phyloP scores from a whole-genome alignment of 1,284 basidiomycete species.

The Rhizoctonia solani region DNA sequence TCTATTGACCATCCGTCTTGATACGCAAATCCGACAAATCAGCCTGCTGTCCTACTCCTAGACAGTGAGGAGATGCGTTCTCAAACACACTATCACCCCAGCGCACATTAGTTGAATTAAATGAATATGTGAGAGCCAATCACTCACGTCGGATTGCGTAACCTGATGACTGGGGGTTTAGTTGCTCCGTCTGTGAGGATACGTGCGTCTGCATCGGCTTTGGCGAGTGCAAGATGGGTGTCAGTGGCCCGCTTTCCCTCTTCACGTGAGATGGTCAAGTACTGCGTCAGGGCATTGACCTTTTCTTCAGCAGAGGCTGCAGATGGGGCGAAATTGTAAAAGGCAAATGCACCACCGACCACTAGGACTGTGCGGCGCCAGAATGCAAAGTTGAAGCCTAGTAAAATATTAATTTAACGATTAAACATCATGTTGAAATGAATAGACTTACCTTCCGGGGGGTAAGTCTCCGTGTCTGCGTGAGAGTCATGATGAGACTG shows the following conservation, averaged over 20 bases:
- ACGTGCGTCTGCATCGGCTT: constrained; percentile 47
- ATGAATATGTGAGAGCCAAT: constrained; percentile 31
- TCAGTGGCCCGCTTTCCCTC: constrained; percentile 43
- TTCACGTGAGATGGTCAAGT: constrained; percentile 42
- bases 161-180: constrained; percentile 46
- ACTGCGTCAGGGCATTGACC: constrained; percentile 42
- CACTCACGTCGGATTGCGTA: constrained; percentile 49
- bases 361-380: constrained; percentile 46
- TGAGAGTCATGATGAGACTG: constrained; percentile 33
- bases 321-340: constrained; percentile 45
- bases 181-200: constrained; percentile 52
- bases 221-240: constrained; percentile 48
- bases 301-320: constrained; percentile 39
- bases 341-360: constrained; percentile 42
- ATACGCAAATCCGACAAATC: constrained; percentile 49
- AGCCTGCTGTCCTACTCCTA: constrained; percentile 48
- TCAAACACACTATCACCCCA: constrained; percentile 46
- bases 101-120: neutral
- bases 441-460: constrained; percentile 26
- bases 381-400: constrained; percentile 47
- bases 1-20: constrained; percentile 42
- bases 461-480: constrained; percentile 17
- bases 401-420: neutral
- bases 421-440: neutral
- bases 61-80: constrained; percentile 46